A percentile compares a stretch with the other conserved stretches of the same genome.
Evolutionary conservation across 805 yeast genomes (phyloP).

Genomic region (Saturnispora serradocipensis): DNA sequence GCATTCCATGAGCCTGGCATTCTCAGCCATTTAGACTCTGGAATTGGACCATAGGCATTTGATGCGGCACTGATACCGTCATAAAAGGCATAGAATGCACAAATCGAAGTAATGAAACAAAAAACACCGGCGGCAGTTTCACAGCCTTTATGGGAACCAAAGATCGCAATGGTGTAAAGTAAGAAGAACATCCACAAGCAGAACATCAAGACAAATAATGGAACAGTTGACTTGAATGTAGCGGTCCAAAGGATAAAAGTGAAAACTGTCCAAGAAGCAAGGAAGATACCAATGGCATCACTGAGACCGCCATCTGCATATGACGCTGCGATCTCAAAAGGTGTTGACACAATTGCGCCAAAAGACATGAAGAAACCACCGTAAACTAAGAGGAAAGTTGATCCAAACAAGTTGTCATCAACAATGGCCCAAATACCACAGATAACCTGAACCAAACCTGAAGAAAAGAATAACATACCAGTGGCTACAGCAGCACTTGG

Average conservation of each 20-base stretch:
- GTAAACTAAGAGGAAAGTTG: conserved; percentile 35
- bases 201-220: conserved; percentile 30
- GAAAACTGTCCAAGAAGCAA: conserved; percentile 40
- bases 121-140: conserved; percentile 35
- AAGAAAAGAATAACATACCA: conserved; percentile 36
- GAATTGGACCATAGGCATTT: conserved; percentile 18
- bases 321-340: conserved; percentile 34
- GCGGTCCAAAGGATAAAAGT: conserved; percentile 34
- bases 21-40: conserved; percentile 20
- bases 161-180: conserved; percentile 32
- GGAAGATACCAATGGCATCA: conserved; percentile 37
- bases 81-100: conserved; percentile 36
- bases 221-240: conserved; percentile 36
- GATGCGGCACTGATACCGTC: conserved; percentile 27
- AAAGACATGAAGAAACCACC: conserved; percentile 42
- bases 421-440: conserved; percentile 45
- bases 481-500: conserved; percentile 34
- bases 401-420: conserved; percentile 40
- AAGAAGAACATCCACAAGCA: conserved; percentile 34
- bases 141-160: conserved; percentile 25
- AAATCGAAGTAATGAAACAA: conserved; percentile 31
- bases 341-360: conserved; percentile 34
- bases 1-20: conserved; percentile 21
- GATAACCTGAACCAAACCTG: conserved; percentile 40
- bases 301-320: conserved; percentile 28